Evolutionary conservation across 352 stramenopile species (phyloP).

Genomic region (Phytophthora rubi): DNA sequence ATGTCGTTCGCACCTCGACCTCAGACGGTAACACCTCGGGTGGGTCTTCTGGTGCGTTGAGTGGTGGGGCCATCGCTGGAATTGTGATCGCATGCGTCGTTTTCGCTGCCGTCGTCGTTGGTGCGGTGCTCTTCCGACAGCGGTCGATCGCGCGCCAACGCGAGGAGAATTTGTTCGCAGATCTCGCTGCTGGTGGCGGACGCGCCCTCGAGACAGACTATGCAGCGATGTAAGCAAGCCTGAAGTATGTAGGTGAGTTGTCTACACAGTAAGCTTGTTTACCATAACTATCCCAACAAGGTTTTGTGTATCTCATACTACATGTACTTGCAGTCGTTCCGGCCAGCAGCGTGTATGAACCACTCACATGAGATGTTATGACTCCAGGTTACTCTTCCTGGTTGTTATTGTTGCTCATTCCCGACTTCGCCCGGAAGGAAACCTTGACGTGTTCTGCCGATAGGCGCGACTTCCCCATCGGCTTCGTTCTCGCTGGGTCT

Average conservation of each 20-base stretch:
- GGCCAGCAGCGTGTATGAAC: too few species aligned
- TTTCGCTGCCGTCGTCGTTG: constrained; percentile 26
- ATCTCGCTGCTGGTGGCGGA: constrained; percentile 23
- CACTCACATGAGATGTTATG: too few species aligned
- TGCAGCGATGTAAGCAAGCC: constrained; percentile 25
- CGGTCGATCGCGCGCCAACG: constrained; percentile 26
- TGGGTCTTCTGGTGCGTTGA: constrained; percentile 5
- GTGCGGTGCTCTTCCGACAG: constrained; percentile 22
- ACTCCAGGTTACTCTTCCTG: constrained; percentile 22
- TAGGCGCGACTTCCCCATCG: constrained; percentile 5
- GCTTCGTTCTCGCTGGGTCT: constrained; percentile 13
- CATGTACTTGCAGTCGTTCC: too few species aligned
- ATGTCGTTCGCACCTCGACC: constrained; percentile 5
- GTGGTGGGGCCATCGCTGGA: constrained; percentile 23
- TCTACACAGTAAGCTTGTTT: neutral
- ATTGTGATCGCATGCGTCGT: constrained; percentile 25
- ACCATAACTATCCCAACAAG: neutral
- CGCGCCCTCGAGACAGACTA: constrained; percentile 32
- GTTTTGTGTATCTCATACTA: neutral
- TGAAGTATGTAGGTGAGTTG: neutral
- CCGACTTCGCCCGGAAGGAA: neutral
- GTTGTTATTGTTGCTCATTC: constrained; percentile 29
- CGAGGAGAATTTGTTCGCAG: constrained; percentile 34
- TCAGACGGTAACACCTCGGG: constrained; percentile 9
- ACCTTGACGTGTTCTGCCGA: neutral